Base-by-base conservation (phyloP, 129 eudicot species). In the Chrysanthemum seticuspe region DNA sequence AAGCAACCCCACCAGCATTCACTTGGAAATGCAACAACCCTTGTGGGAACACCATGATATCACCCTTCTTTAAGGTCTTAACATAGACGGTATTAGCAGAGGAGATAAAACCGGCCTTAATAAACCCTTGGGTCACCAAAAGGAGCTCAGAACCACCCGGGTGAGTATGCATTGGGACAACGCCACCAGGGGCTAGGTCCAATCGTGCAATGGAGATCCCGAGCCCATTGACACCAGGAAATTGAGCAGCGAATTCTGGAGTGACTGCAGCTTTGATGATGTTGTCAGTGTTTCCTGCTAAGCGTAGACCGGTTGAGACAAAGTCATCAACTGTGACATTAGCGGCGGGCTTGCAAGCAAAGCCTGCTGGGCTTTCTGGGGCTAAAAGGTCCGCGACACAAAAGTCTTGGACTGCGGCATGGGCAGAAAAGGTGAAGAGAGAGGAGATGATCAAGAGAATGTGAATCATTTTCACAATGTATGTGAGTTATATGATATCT, bases 111-210 rank as follows among this genome's bases (percentile, higher is more conserved):
- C 90, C 96, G 1, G 97, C 84, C 2, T 27, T 25, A 16, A 88
- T 76, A 19, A 70, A 70, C n/a, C 92, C 97, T 71, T 91, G 89
- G 9, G 82, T 79, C 23, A 91, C 96, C 27, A 88, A 54, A 6
- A 91, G 76, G 55, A 91, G 60, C 74, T 91, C 97, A 0, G 89
- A 81, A 5, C 86, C 88, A 29, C 87, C 87, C 0, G 92, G 89
- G 80, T 91, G 95, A 1, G 97, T 88, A 79, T 91, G 97, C 88
- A 91, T 72, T n/a, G 97, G 95, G 13, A 88, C 67, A 31, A 91
- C 92, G 0, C 98, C 98, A 2, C 81, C 79, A 0, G 86, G 74
- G 62, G 91, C 87, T 2, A 92, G 49, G 86, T 92, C 98, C 48
- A 92, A 45, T 0, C 98, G 82, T 0, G 87, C 87, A 16, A 87